Evolutionary conservation across 352 stramenopile genomes (phyloP).

Genomic region (Paralagenidium karlingii): DNA sequence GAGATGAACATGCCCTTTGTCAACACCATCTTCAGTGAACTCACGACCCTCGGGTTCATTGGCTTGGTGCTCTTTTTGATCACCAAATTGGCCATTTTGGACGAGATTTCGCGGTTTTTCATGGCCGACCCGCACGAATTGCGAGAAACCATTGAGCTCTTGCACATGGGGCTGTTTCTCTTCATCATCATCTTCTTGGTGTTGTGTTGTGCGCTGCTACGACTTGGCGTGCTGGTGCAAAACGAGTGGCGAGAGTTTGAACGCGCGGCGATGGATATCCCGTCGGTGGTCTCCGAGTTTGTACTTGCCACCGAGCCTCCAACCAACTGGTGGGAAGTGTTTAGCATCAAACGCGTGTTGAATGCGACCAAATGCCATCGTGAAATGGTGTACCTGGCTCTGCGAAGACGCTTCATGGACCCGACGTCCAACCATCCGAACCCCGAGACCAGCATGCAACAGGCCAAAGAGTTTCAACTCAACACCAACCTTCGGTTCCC

Average conservation of each 20-base stretch:
- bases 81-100: conserved; percentile 47
- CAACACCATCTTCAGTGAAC: conserved; percentile 50
- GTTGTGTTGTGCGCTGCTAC: conserved; percentile 42
- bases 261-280: conserved; percentile 31
- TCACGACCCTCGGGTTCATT: conserved; percentile 68
- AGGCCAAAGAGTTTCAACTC: conserved; percentile 56
- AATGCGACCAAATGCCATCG: conserved; percentile 23
- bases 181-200: conserved; percentile 75
- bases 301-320: conserved; percentile 35
- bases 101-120: conserved; percentile 22
- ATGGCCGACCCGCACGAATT: conserved; percentile 30
- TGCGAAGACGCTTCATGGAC: conserved; percentile 54
- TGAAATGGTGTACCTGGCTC: conserved; percentile 49
- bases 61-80: conserved; percentile 43
- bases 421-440: conserved; percentile 60
- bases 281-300: conserved; percentile 42
- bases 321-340: conserved; percentile 14
- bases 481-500: conserved; percentile 38
- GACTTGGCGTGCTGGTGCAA: conserved; percentile 49
- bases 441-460: conserved; percentile 11
- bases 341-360: conserved; percentile 15
- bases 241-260: conserved; percentile 65
- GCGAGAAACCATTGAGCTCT: conserved; percentile 56
- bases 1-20: conserved; percentile 64
- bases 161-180: conserved; percentile 76